Evolutionary conservation across 768 basidiomycete genomes (phyloP), one percentile per base, ranked within the genome.

Genomic region (Chiua virens): DNA sequence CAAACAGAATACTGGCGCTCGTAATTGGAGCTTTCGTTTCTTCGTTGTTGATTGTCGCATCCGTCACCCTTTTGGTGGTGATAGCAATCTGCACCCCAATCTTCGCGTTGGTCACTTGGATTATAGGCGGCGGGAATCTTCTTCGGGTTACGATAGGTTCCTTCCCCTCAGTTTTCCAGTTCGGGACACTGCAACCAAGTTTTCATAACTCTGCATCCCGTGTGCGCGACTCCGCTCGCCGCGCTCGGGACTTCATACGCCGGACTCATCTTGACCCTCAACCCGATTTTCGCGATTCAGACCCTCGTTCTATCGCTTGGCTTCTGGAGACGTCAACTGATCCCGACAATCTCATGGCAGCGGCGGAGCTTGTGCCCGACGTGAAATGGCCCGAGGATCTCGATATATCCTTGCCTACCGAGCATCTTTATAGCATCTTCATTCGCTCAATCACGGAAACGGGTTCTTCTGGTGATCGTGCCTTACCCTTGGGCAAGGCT

Each of bases 261-360:
- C 30, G 28, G 21, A 3, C 27, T 39, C 45, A 39, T 32, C 49
- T 45, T 32, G 43, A 50, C 14, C 49, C 42, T 14, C 17, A 11
- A 34, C 32, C 32, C 15, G 32, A 34, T 34, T 34, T 8, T 14
- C 17, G 3, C 17, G 13, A 23, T 23, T 38, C 37, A 22, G 44
- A 52, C 21, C 22, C 54, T 32, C 47, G 18, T 28, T 32, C 57
- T 7, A 56, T 64, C 7, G 38, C 46, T 39, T 63, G 61, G 61
- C 34, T 63, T 5, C 47, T 63, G 11, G 54, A 57, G 20, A 62
- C 45, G 5, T 62, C 62, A 9, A 60, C 46, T 5, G 47, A 63
- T 53, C 55, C 46, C 5, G 55, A 45, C 42, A 30, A 34, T 21
- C 37, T 59, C 43, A 43, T 49, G 34, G 41, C 47, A 10, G 57